Evolutionary conservation across 75 land plant genomes (phyloP).

Genomic region (Selaginella moellendorffii): DNA sequence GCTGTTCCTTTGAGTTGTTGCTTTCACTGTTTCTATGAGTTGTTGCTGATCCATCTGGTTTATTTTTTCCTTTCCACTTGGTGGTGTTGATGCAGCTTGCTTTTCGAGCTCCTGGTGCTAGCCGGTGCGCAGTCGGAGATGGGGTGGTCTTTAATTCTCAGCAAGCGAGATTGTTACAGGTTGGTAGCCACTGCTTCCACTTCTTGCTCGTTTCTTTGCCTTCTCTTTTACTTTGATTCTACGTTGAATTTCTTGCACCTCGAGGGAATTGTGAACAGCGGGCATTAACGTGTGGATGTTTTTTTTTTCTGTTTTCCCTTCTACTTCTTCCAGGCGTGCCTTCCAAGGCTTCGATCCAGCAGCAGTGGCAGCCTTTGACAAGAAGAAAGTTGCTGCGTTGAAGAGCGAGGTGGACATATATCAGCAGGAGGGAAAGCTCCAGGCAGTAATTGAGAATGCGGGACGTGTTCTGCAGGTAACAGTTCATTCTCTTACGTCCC

Average conservation of each 20-base stretch:
- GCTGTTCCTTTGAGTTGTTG: no score
- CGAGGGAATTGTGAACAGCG: no score
- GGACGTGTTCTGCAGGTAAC: constrained; percentile 1
- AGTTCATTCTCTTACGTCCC: neutral
- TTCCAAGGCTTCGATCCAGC: constrained; percentile 4
- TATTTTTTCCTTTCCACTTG: no score
- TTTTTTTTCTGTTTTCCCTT: no score
- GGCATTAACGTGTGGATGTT: no score
- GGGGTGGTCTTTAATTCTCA: constrained; percentile 1
- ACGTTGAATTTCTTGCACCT: no score
- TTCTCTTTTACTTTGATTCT: no score
- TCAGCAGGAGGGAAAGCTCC: neutral
- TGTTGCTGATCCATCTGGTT: no score
- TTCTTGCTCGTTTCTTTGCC: no score
- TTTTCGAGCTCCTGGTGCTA: constrained; percentile 3
- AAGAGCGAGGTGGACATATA: neutral
- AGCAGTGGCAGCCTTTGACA: neutral
- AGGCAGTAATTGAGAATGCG: constrained; percentile 1
- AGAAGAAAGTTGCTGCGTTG: neutral
- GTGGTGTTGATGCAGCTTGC: neutral
- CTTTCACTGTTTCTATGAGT: no score
- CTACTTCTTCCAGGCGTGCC: no score
- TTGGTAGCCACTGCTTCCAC: no score
- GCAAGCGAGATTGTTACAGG: neutral
- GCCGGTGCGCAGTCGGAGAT: neutral